Evolutionary conservation across 1,284 basidiomycete genomes (phyloP).

Genomic region (Mycena sp.): DNA sequence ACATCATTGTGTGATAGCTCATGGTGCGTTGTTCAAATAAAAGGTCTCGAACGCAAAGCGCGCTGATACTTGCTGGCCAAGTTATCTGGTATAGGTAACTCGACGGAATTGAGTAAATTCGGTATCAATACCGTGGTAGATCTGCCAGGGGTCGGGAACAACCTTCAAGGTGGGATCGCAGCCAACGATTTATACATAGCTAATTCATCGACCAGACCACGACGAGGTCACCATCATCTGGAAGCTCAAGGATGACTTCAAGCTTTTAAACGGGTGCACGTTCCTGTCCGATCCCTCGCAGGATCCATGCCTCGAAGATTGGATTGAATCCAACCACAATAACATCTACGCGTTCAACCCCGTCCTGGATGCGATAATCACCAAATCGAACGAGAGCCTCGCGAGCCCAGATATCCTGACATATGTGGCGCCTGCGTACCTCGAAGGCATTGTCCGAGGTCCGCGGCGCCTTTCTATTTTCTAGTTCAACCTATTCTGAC

Average conservation of each 20-base stretch:
- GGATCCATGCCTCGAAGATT: slow-evolving; percentile 42
- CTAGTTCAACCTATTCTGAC: background rate
- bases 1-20: background rate
- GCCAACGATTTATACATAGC: background rate
- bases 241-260: slow-evolving; percentile 39
- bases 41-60: background rate
- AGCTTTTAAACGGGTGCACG: slow-evolving; percentile 38
- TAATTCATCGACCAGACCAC: slow-evolving; percentile 35
- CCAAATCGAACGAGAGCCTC: slow-evolving; percentile 33
- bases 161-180: slow-evolving; percentile 40
- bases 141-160: slow-evolving; percentile 42
- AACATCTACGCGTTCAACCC: slow-evolving; percentile 40
- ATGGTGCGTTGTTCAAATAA: too few species aligned
- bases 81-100: slow-evolving; percentile 47
- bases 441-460: slow-evolving; percentile 41
- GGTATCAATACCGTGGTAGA: slow-evolving; percentile 40
- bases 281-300: slow-evolving; percentile 37
- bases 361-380: slow-evolving; percentile 34
- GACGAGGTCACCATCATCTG: slow-evolving; percentile 43
- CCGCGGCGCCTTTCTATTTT: background rate
- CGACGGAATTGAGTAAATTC: slow-evolving; percentile 33
- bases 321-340: slow-evolving; percentile 33
- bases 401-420: slow-evolving; percentile 40
- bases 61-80: slow-evolving; percentile 14
- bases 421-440: slow-evolving; percentile 37